These are phyloP conservation scores for Solanum sejunctum DNA, from an alignment of 257 asterid species.

Conservation along the genomic window DNA sequence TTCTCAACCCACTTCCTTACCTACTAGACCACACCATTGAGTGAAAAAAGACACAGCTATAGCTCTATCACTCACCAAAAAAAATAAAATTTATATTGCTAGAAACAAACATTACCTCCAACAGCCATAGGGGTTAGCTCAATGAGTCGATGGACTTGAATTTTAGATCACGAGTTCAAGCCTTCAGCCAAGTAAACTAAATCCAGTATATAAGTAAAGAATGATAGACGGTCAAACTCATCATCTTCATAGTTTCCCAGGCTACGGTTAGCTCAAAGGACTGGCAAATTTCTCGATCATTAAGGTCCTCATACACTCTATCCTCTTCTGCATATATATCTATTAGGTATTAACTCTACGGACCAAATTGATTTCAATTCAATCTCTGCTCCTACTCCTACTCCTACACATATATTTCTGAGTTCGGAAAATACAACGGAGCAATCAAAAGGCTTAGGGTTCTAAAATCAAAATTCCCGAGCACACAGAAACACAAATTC, in stretches of 20 bases:
- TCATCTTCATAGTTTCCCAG: not conserved
- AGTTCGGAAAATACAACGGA: not conserved
- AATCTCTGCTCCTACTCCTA: not conserved
- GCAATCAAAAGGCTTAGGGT: not conserved
- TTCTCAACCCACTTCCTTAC: not conserved
- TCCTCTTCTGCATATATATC: not conserved
- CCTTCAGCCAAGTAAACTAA: not conserved
- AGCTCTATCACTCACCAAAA: not conserved
- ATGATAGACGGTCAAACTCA: not conserved
- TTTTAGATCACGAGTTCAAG: not conserved
- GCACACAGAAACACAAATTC: not conserved
- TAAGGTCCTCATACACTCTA: not conserved
- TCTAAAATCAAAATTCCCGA: not conserved
- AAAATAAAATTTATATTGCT: not conserved
- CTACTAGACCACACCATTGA: not conserved
- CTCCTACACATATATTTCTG: not conserved
- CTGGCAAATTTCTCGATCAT: not conserved
- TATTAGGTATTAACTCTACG: no score
- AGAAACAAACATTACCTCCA: not conserved
- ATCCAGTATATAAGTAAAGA: not conserved
- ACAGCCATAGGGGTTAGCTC: not conserved
- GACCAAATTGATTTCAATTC: not conserved
- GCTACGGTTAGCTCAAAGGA: not conserved
- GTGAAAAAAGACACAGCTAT: not conserved
- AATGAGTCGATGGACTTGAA: not conserved